Base-by-base conservation (phyloP, 2,329 filamentous ascomycete species). In the Penicillium brevicompactum region DNA sequence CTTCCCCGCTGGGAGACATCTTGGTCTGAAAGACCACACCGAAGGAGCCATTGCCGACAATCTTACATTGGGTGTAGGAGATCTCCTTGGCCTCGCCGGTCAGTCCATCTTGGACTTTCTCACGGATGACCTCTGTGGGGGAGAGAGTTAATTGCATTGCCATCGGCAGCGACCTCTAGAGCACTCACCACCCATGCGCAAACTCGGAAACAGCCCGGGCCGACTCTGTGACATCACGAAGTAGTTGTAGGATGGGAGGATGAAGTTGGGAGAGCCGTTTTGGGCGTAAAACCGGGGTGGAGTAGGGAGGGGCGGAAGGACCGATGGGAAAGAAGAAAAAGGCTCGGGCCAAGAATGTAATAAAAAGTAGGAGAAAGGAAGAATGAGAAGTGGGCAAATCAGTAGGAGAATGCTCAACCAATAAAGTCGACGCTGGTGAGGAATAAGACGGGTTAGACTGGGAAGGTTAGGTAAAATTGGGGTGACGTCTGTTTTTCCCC, bases 21-120 rank as follows among this genome's bases (percentile, higher is more conserved):
- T 97, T 97, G 55, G 94, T 99, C 81, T 99, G 94, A 77, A 99
- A 99, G 63, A 99, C 94, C 48, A 99, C 93, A 63, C 94, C 94
- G 68, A 99, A 99, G 34, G 93, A 97, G 66, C 94, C 94, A 80
- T 99, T 99, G 75, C 94, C 94, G 46, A 99, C 94, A 70, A 99
- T 97, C 81, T 99, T 99, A 83, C 93, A 97, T 75, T 97, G 94
- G 53, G 94, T 97, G 78, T 99, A 99, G 75, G 96, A 91, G 79
- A 99, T 87, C 70, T 99, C 94, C 76, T 91, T 89, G 69, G 92
- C 96, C 76, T 99, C 94, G 69, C 94, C 94, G 13, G 94, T 99
- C 65, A 96, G 82, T 74, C 94, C 94, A 83, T 99, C 94, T 77
- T 99, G 94, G 65, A 99, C 94, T 81, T 96, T 97, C 80, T 99